Percentiles rank a stretch among this genome's conserved stretches.
Conservation (phyloP, 805 yeast genomes). For the Naumovozyma baii region DNA sequence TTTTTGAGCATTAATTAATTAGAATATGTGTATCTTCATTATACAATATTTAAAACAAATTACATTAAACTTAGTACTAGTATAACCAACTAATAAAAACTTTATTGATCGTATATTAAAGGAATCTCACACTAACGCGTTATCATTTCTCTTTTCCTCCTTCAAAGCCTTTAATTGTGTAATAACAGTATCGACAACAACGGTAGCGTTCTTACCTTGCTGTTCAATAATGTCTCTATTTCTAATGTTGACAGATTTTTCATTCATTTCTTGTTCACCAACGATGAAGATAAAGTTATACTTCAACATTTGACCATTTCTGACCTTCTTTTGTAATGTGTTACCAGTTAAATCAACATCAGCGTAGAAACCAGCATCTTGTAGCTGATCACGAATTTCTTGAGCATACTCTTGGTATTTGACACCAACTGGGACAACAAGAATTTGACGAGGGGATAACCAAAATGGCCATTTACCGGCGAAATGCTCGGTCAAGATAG, state of each 20-base stretch:
- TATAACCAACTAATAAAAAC: too few species aligned
- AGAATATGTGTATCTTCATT: not conserved
- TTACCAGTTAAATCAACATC: slow-evolving; percentile 92
- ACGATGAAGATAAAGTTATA: slow-evolving; percentile 95
- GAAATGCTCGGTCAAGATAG: slow-evolving; percentile 93
- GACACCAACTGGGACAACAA: slow-evolving; percentile 95
- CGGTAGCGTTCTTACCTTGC: slow-evolving; percentile 86
- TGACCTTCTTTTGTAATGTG: slow-evolving; percentile 95
- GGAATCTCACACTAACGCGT: slow-evolving; percentile 31
- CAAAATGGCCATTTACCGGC: slow-evolving; percentile 99
- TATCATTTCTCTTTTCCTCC: slow-evolving; percentile 67
- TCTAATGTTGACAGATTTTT: slow-evolving; percentile 82
- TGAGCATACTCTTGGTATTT: slow-evolving; percentile 87
- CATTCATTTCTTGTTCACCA: slow-evolving; percentile 85
- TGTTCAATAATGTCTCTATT: slow-evolving; percentile 89
- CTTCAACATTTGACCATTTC: slow-evolving; percentile 89
- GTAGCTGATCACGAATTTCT: slow-evolving; percentile 58
- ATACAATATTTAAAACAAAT: not conserved
- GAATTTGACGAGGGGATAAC: slow-evolving; percentile 97
- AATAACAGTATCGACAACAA: slow-evolving; percentile 62
- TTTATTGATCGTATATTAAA: not conserved
- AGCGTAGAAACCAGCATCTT: slow-evolving; percentile 72
- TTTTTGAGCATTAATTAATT: too few species aligned
- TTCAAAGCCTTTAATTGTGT: slow-evolving; percentile 57
- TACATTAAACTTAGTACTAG: not conserved